phyloP scores from a whole-genome alignment of 345 rosid genomes.

The Citropsis articulata region DNA sequence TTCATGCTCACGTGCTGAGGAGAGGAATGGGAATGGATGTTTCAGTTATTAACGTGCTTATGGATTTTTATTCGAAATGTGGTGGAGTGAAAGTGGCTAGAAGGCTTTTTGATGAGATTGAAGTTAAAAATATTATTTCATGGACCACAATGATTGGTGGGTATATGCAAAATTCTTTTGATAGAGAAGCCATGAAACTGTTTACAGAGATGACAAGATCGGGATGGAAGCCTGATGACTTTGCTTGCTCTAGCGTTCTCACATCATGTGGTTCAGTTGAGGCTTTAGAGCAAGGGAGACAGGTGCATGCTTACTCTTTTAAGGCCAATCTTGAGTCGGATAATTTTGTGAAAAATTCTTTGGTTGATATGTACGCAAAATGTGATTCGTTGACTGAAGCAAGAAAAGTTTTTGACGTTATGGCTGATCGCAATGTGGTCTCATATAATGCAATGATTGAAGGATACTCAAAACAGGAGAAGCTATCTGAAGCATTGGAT shows the following conservation, averaged over 20 bases:
- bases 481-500: constrained; percentile 47
- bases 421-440: constrained; percentile 42
- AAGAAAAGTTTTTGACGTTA: constrained; percentile 50
- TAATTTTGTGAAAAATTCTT: constrained; percentile 53
- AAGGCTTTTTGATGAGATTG: constrained; percentile 51
- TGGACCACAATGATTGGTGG: constrained; percentile 78
- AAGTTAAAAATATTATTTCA: constrained; percentile 49
- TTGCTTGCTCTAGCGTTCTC: constrained; percentile 68
- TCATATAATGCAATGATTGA: constrained; percentile 71
- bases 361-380: constrained; percentile 77
- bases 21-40: constrained; percentile 55
- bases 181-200: constrained; percentile 52
- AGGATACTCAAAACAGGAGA: constrained; percentile 68
- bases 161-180: constrained; percentile 58
- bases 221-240: constrained; percentile 54
- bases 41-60: constrained; percentile 55
- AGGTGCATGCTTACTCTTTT: constrained; percentile 62
- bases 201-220: constrained; percentile 43
- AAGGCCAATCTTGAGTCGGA: constrained; percentile 57
- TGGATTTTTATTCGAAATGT: constrained; percentile 63
- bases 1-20: constrained; percentile 65
- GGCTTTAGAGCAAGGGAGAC: constrained; percentile 50
- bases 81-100: constrained; percentile 44
- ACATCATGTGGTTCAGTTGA: constrained; percentile 65
- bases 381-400: constrained; percentile 52